These are phyloP conservation scores for Apiospora saccharicola DNA, from an alignment of 2,329 filamentous ascomycete genomes.

Conservation along the genomic window DNA sequence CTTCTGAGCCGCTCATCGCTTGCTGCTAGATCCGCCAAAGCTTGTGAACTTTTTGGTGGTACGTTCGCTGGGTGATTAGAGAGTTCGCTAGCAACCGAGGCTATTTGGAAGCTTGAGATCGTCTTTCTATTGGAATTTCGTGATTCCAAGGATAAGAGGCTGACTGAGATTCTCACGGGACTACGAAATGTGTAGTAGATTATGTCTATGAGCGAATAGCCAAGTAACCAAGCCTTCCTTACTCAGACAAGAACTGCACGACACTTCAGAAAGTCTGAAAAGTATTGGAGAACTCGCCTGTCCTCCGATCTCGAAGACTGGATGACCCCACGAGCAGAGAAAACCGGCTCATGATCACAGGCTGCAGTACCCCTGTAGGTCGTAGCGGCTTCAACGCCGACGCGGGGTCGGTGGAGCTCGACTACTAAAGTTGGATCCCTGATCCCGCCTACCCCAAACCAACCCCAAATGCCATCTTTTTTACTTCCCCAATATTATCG, in stretches of 20 bases:
- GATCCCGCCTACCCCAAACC: conserved; percentile 10
- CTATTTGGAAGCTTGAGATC: background rate
- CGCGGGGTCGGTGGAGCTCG: background rate
- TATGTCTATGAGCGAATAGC: no score
- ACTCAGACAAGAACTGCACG: background rate
- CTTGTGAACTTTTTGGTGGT: background rate
- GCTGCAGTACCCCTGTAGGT: background rate
- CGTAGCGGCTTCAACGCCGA: background rate
- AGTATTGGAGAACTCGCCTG: background rate
- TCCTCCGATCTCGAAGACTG: background rate
- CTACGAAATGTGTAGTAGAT: background rate
- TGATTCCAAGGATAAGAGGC: background rate
- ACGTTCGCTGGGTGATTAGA: background rate
- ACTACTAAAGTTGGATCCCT: background rate
- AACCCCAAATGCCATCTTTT: background rate
- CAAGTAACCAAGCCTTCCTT: background rate
- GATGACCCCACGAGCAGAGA: background rate
- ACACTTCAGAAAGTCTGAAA: background rate
- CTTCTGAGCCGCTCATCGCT: conserved; percentile 37
- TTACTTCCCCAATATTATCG: background rate
- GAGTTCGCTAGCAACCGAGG: background rate
- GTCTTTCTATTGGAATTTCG: background rate
- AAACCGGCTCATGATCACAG: conserved; percentile 2
- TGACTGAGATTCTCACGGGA: background rate
- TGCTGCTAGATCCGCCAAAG: background rate